Percentiles rank a stretch among this genome's conserved stretches.
phyloP scores from a whole-genome alignment of 1,284 basidiomycete species.

The Rhodotorula sp. region DNA sequence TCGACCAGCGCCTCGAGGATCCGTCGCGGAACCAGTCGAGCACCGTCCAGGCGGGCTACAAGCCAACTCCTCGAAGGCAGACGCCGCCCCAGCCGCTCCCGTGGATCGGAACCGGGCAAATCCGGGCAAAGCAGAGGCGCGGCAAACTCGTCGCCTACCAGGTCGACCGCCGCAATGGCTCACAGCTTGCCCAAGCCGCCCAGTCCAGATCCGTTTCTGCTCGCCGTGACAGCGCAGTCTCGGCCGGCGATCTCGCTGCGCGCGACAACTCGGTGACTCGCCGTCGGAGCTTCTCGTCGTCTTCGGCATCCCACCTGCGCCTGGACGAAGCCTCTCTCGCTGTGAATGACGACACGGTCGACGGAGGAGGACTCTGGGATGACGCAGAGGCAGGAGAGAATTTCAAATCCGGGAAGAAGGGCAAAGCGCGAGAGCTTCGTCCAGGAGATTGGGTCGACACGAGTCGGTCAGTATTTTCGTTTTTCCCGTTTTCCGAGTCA shows the following conservation, averaged over 20 bases:
- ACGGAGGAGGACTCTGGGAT: not conserved
- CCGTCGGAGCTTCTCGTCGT: not conserved
- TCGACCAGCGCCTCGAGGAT: not conserved
- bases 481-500: no score
- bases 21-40: not conserved
- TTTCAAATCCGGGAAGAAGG: not conserved
- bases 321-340: not conserved
- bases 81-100: not conserved
- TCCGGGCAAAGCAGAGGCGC: not conserved
- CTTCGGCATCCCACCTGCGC: not conserved
- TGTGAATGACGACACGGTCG: not conserved
- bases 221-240: not conserved
- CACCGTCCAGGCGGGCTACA: not conserved
- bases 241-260: not conserved
- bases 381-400: not conserved
- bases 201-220: not conserved
- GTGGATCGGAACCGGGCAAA: not conserved
- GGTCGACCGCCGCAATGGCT: not conserved
- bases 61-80: not conserved
- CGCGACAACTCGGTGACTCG: no score
- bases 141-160: not conserved
- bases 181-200: not conserved
- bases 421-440: not conserved
- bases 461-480: slow-evolving; percentile 8
- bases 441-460: slow-evolving; percentile 25